These are phyloP conservation scores for Isabelozyma gotoi DNA, from an alignment of 805 yeast genomes.

Conservation along the genomic window DNA sequence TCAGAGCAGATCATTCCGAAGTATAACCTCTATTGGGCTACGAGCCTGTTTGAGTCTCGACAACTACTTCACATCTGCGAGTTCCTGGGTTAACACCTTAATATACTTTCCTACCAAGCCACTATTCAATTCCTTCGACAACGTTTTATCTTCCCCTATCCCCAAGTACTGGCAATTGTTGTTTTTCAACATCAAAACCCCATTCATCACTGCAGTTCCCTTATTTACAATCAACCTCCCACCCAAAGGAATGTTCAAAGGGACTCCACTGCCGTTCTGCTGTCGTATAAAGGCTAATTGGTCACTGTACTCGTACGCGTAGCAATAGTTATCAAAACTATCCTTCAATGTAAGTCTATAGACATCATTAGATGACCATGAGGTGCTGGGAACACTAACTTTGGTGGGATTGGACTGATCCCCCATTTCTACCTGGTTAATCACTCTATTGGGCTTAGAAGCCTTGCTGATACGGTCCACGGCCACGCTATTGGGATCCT, in stretches of 20 bases:
- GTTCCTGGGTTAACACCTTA: conserved; percentile 31
- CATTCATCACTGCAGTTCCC: conserved; percentile 48
- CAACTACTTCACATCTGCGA: no score
- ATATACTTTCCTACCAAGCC: conserved; percentile 39
- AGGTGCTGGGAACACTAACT: background rate
- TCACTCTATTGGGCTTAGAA: conserved; percentile 28
- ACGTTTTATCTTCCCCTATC: conserved; percentile 19
- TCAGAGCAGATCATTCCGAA: no score
- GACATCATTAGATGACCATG: conserved; percentile 16
- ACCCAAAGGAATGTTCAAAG: conserved; percentile 50
- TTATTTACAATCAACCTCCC: conserved; percentile 52
- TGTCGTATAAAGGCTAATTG: conserved; percentile 48
- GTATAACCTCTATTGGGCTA: no score
- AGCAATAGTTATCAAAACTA: conserved; percentile 46
- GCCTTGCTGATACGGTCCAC: conserved; percentile 50
- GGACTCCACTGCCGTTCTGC: conserved; percentile 18
- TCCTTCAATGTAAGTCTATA: conserved; percentile 63
- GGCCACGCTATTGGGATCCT: conserved; percentile 59
- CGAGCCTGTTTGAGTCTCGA: no score
- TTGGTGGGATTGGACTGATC: conserved; percentile 21
- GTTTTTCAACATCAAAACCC: conserved; percentile 39
- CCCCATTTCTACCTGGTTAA: conserved; percentile 51
- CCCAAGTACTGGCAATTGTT: conserved; percentile 33
- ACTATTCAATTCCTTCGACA: conserved; percentile 29
- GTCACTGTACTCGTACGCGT: conserved; percentile 55